Evolutionary conservation across 345 rosid species (phyloP), one percentile per base, ranked within the genome.

Genomic region (Linum usitatissimum): DNA sequence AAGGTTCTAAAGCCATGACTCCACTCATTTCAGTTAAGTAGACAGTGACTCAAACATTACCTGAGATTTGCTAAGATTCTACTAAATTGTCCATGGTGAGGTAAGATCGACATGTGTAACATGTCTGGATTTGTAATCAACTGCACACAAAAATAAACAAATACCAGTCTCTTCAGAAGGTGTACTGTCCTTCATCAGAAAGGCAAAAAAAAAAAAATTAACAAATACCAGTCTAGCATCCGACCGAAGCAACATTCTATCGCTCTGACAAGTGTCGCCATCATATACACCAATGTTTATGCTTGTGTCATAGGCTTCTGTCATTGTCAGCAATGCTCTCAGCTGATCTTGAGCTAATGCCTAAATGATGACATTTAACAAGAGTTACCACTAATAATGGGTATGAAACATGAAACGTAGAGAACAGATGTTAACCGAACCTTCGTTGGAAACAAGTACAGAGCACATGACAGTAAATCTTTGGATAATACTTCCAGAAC

Each of bases 41-140:
- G 53, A 40, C 10, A 58, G 20, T 30, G 49, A 20, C 15, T 15
- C 30, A 64, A 61, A 58, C 58, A 61, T 69, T 79, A 92, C 98
- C 96, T 84, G 55, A 92, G 83, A 68, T 85, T 89, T 59, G 93
- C 79, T 71, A 89, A 75, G 73, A 92, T 80, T 69, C 94, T 80
- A 66, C 78, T 72, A 68, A 92, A 92, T 75, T 84, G 80, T 67
- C 81, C 70, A 77, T 89, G 98, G 18, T 60, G 73, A 38, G 95
- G 98, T 78, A 92, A 78, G 64, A 92, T 84, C 73, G 97, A 81
- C 79, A 79, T 73, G 75, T 92, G 95, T 21, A 92, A 75, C 97
- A 92, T 92, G 75, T 92, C 98, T 34, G 98, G 98, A 86, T 92
- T 92, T 64, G 98, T 92, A 66, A 92, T 92, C 76, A 92, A 79